Evolutionary conservation across 2,329 filamentous ascomycete species (phyloP).

Genomic region (Diaporthe velutina): DNA sequence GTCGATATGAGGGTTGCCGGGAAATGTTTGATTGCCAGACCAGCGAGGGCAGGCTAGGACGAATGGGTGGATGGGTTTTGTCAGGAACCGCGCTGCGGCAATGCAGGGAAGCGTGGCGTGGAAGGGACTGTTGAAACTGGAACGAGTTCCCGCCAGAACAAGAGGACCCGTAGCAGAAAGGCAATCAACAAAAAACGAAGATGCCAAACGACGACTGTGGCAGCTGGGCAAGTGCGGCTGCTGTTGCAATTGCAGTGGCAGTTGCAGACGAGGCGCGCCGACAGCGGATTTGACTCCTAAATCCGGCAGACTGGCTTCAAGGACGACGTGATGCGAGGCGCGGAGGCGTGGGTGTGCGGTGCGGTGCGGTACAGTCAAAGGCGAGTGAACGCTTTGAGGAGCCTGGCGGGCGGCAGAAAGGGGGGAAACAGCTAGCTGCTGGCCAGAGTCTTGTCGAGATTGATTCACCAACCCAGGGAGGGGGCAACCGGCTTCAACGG

Average conservation of each 20-base stretch:
- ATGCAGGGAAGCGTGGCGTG: constrained; percentile 24
- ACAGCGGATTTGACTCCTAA: constrained; percentile 25
- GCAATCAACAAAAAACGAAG: constrained; percentile 30
- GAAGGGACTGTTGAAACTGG: constrained; percentile 17
- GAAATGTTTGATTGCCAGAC: constrained; percentile 26
- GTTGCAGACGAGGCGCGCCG: constrained; percentile 4
- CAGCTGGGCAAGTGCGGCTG: neutral
- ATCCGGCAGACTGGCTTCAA: constrained; percentile 10
- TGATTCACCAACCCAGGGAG: constrained; percentile 28
- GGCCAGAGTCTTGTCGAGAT: constrained; percentile 26
- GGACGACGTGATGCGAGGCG: constrained; percentile 19
- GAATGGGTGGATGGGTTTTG: constrained; percentile 22
- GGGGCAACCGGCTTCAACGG: constrained; percentile 19
- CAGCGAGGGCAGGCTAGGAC: constrained; percentile 21
- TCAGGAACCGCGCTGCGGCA: constrained; percentile 37
- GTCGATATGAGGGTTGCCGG: constrained; percentile 28
- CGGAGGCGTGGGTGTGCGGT: constrained; percentile 13
- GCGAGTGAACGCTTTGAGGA: constrained; percentile 40
- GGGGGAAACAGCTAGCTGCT: constrained; percentile 27
- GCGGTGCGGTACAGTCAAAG: constrained; percentile 32
- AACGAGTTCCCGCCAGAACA: constrained; percentile 33
- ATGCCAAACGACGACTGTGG: constrained; percentile 17
- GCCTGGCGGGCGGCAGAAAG: constrained; percentile 33
- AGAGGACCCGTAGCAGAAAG: constrained; percentile 20
- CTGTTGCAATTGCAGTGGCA: neutral